phyloP scores from a whole-genome alignment of 2,329 filamentous ascomycete species.

The Akanthomyces muscarius region DNA sequence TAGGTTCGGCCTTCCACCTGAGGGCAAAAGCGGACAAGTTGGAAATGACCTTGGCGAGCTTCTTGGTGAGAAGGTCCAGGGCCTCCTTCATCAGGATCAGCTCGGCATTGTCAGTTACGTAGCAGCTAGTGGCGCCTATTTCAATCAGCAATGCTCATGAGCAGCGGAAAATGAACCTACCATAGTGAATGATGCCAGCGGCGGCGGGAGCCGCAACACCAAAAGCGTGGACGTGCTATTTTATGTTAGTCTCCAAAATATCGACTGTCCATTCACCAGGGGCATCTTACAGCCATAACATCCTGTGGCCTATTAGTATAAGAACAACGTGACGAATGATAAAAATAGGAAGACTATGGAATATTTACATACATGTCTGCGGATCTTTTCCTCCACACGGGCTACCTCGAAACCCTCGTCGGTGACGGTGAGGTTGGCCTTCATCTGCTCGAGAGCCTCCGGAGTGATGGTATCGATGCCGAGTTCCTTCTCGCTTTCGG shows the following conservation, averaged over 20 bases:
- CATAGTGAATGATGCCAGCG: conserved; percentile 78
- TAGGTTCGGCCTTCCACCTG: conserved; percentile 65
- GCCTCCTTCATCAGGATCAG: conserved; percentile 63
- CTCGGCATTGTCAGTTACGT: conserved; percentile 71
- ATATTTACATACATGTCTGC: conserved; percentile 46
- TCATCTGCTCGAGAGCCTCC: conserved; percentile 74
- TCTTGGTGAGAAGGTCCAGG: conserved; percentile 74
- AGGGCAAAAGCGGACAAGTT: conserved; percentile 54
- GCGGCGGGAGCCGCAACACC: conserved; percentile 70
- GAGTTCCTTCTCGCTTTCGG: conserved; percentile 76
- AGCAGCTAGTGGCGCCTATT: conserved; percentile 41
- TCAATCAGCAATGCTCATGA: not conserved
- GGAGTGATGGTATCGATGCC: conserved; percentile 66
- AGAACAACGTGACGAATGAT: too few species aligned
- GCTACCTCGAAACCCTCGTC: conserved; percentile 75
- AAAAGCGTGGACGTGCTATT: conserved; percentile 65
- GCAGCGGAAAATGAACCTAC: conserved; percentile 43
- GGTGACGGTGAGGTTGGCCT: conserved; percentile 66
- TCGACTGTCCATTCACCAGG: too few species aligned
- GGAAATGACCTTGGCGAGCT: conserved; percentile 49
- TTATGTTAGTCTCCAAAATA: conserved; percentile 8
- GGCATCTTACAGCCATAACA: not conserved
- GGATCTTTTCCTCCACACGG: conserved; percentile 69
- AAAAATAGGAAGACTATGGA: too few species aligned
- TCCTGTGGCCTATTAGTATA: too few species aligned